phyloP scores from a whole-genome alignment of 352 stramenopile species.

The Elongisporangium undulatum region DNA sequence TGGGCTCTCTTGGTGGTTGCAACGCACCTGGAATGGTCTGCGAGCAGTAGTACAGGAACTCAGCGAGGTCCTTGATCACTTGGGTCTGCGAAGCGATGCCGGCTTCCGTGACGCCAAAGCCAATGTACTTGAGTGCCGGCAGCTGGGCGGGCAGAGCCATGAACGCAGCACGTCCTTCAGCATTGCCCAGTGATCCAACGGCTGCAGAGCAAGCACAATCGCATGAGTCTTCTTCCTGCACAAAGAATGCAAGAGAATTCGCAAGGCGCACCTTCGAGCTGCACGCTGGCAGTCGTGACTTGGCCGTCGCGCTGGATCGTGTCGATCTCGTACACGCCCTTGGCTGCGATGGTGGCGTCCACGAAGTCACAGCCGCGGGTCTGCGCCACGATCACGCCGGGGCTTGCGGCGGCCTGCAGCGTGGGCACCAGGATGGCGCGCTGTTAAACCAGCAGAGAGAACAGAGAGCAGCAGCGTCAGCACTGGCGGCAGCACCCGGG shows the following conservation, averaged over 20 bases:
- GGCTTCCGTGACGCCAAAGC: conserved; percentile 64
- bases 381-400: conserved; percentile 55
- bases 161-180: conserved; percentile 26
- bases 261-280: conserved; percentile 16
- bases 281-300: conserved; percentile 29
- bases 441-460: conserved; percentile 12
- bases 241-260: neutral
- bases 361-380: conserved; percentile 54
- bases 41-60: conserved; percentile 44
- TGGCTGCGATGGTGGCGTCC: conserved; percentile 17
- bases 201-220: conserved; percentile 2
- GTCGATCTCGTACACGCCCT: conserved; percentile 62
- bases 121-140: conserved; percentile 37
- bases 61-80: conserved; percentile 43
- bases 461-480: conserved; percentile 3
- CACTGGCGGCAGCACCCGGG: neutral
- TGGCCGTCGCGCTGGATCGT: conserved; percentile 44
- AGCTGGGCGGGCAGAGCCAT: conserved; percentile 32
- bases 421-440: conserved; percentile 58
- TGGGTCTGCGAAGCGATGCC: conserved; percentile 23
- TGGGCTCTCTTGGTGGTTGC: conserved; percentile 1
- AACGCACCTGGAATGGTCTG: conserved; percentile 27
- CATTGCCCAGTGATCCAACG: conserved; percentile 31
- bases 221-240: conserved; percentile 4
- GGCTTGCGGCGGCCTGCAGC: conserved; percentile 24